Conservation (phyloP, 2,329 filamentous ascomycete species). For the Lachnellula arida region DNA sequence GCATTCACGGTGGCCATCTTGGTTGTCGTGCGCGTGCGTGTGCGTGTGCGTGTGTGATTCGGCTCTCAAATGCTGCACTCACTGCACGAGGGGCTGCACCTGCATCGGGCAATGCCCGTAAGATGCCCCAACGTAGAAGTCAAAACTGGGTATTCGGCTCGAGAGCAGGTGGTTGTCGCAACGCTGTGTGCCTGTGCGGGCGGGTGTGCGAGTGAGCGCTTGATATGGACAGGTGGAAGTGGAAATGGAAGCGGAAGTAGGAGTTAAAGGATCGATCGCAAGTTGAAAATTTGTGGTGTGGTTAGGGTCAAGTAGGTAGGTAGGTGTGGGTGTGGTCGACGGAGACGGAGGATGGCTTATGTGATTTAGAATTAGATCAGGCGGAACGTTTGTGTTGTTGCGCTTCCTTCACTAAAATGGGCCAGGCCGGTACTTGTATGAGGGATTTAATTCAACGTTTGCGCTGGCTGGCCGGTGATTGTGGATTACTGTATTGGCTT, state of each 20-base stretch:
- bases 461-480: no score
- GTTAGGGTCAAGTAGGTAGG: no score
- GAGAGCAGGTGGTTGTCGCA: background rate
- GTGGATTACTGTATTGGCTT: background rate
- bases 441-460: background rate
- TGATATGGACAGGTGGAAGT: background rate
- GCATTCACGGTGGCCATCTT: constrained; percentile 28
- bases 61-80: background rate
- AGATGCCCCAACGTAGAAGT: no score
- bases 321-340: background rate
- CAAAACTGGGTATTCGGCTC: no score
- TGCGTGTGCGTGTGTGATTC: no score
- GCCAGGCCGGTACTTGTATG: background rate
- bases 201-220: background rate
- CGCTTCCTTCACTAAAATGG: no score
- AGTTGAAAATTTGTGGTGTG: no score
- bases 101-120: no score
- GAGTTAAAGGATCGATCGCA: no score
- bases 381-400: no score
- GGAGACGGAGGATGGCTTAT: background rate
- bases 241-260: no score
- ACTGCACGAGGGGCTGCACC: background rate
- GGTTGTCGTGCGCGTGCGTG: background rate
- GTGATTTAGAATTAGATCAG: no score
- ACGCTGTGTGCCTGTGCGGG: background rate